Evolutionary conservation across 2,329 filamentous ascomycete species (phyloP), one percentile per base, ranked within the genome.

Genomic region (Fusarium continuum): DNA sequence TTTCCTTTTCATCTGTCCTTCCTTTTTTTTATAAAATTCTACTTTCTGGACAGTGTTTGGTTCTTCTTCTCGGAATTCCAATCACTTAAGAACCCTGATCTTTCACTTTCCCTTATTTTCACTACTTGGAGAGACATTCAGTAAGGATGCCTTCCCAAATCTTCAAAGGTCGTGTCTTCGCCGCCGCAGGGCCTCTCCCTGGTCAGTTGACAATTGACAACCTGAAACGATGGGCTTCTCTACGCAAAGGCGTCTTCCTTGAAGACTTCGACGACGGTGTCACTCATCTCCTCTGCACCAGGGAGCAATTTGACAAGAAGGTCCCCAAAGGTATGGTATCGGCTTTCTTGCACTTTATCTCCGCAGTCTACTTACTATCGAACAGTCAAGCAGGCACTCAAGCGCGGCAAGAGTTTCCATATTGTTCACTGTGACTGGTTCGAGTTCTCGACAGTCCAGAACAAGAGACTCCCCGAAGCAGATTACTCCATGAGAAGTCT

Each of bases 231-330:
- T 96, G 91, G 91, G 82, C 91, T 9, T 77, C 78, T 5, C 71
- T 79, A 5, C 85, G 90, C 55, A 87, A 85, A 7, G 92, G 90
- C 2, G 74, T 54, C 2, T 89, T 87, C 71, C 76, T 78, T 0
- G 72, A 78, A 2, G 76, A 80, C 1, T 75, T 92, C 16, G 80
- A 79, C 22, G 72, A 79, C 0, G 69, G 78, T 0, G 85, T 89
- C 9, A 96, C 92, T 0, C 92, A 96, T 75, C 77, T 97, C 0
- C 81, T 97, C 19, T 85, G 87, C 49, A 86, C 85, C 0, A 78
- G 83, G 44, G 81, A 86, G 28, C 84, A 88, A 14, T 93, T 86
- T 74, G 82, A 83, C 60, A 75, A 79, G 17, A 74, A 62, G 25
- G 69, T 72, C 7, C 69, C 79, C 2, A 73, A 74, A 56, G 74